Percentiles rank a stretch among this genome's conserved stretches.
These are phyloP conservation scores for Periglandula ipomoeae DNA, from an alignment of 2,329 filamentous ascomycete species.

Conservation along the genomic window DNA sequence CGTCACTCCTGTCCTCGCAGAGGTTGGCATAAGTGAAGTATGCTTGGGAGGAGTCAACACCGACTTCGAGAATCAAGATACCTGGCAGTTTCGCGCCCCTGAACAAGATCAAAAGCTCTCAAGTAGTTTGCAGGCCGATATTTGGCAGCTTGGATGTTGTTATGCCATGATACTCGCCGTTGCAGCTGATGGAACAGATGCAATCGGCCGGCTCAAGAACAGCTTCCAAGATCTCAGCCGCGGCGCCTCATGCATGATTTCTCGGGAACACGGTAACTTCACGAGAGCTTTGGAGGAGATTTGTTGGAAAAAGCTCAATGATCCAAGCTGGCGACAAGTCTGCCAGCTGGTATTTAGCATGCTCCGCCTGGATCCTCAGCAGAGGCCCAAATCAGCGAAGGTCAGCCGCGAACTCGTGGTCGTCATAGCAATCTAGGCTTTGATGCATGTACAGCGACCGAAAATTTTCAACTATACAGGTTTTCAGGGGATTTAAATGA, in stretches of 20 bases:
- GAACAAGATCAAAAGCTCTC: slow-evolving; percentile 4
- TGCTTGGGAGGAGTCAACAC: not conserved
- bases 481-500: no score
- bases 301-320: not conserved
- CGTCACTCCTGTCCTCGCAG: not conserved
- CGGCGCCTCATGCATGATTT: not conserved
- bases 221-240: not conserved
- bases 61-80: slow-evolving; percentile 1
- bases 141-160: slow-evolving; percentile 12
- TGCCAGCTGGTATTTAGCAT: not conserved
- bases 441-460: no score
- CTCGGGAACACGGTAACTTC: not conserved
- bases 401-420: no score
- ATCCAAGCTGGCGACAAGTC: not conserved
- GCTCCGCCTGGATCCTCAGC: not conserved
- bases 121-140: slow-evolving; percentile 7
- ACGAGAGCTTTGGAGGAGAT: not conserved
- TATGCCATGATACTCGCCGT: slow-evolving; percentile 7
- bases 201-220: not conserved
- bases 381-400: no score
- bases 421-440: no score
- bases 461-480: no score
- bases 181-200: not conserved
- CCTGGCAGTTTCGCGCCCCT: slow-evolving; percentile 2
- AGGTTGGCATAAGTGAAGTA: slow-evolving; percentile 3